Base-by-base conservation (phyloP, 805 yeast genomes). In the Ogataea trehaloabstinens region DNA sequence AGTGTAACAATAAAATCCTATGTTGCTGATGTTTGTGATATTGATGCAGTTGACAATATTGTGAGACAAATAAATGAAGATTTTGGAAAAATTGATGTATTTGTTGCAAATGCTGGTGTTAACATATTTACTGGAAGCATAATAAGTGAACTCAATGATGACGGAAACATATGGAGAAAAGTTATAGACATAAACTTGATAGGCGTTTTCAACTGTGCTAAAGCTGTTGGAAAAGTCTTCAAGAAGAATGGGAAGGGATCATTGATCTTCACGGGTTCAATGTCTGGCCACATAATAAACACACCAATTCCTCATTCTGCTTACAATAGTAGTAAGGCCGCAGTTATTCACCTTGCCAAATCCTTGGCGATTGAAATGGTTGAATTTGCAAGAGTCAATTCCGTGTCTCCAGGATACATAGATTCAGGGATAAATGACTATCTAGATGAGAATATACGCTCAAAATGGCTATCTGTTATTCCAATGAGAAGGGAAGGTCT, bases 221-320 rank as follows among this genome's bases (percentile, higher is more conserved):
- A 71, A 51, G 65, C 64, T 35, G 69, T 70, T 20, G 80, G 80
- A 22, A 60, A 56, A 39, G 56, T 73, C 22, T 74, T 74, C 63
- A 64, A 66, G 49, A 55, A 63, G 39, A 66, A 71, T 48, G 73
- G 74, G 24, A 57, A 54, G 30, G 80, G 80, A 19, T 71, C 77
- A 5, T 56, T 74, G 44, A 65, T 74, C 40, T 68, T 73, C 59
- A 74, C 80, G 12, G 79, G 76, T 4, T 73, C 78, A 16, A 74
- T 74, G 78, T 70, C 76, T 11, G 78, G 72, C 6, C 77, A 71
- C 58, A 73, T 74, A 46, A 74, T 71, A 44, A 74, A 74, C 46
- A 73, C 70, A 34, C 80, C 80, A 34, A 67, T 71, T 48, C 61
- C 65, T 47, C 78, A 73, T 49, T 70, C 76, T 34, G 69, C 69